Percentiles rank a stretch among this genome's conserved stretches.
These are phyloP conservation scores for Ogataea kodamae DNA, from an alignment of 805 yeast genomes.

Conservation along the genomic window DNA sequence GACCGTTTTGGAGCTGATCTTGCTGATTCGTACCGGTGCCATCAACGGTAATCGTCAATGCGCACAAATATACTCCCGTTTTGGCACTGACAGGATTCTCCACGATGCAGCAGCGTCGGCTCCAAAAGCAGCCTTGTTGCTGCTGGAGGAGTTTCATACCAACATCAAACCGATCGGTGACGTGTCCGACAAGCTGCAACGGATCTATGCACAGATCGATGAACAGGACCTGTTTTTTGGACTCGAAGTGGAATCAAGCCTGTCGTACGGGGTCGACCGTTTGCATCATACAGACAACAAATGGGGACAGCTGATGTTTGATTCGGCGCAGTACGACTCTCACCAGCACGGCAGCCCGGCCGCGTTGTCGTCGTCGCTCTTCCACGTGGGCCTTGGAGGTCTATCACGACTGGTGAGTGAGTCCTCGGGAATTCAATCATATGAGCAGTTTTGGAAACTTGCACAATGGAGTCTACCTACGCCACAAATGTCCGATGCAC, in stretches of 20 bases:
- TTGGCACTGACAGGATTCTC: slow-evolving; percentile 33
- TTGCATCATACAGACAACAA: slow-evolving; percentile 31
- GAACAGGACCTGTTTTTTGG: slow-evolving; percentile 67
- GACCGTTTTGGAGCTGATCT: slow-evolving; percentile 30
- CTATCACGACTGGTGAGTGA: slow-evolving; percentile 42
- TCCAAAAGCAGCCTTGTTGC: slow-evolving; percentile 43
- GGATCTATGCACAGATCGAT: slow-evolving; percentile 50
- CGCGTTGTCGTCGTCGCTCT: slow-evolving; percentile 24
- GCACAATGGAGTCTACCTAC: slow-evolving; percentile 72
- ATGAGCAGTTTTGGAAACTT: slow-evolving; percentile 73
- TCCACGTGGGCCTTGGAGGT: slow-evolving; percentile 53
- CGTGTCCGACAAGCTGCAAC: slow-evolving; percentile 24
- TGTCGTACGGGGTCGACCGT: slow-evolving; percentile 48
- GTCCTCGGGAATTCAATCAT: slow-evolving; percentile 30
- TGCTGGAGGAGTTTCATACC: slow-evolving; percentile 42
- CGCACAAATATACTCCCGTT: slow-evolving; percentile 25
- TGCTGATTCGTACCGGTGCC: slow-evolving; percentile 41
- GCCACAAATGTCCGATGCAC: slow-evolving; percentile 36
- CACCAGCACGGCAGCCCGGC: slow-evolving; percentile 29
- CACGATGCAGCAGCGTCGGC: slow-evolving; percentile 33
- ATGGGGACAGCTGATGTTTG: slow-evolving; percentile 41
- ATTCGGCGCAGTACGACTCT: slow-evolving; percentile 57
- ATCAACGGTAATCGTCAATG: slow-evolving; percentile 30
- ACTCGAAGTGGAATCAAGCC: slow-evolving; percentile 53
- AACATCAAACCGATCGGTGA: slow-evolving; percentile 9